phyloP scores from a whole-genome alignment of 148 eudicot genomes.

The Rhododendron griersonianum region DNA sequence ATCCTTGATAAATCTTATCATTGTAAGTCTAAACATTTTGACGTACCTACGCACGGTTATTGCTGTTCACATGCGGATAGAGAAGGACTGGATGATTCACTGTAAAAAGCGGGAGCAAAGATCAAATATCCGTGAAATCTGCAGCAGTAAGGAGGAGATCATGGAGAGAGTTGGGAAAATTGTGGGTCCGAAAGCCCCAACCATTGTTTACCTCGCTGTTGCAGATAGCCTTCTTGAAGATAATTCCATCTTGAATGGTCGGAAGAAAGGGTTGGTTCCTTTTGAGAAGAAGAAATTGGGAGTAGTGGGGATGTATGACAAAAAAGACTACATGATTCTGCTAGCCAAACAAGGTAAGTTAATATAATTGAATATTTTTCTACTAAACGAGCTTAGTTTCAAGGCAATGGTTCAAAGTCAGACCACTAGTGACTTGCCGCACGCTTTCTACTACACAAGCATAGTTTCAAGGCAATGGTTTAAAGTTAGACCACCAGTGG shows the following conservation, averaged over 20 bases:
- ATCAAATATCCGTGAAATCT: slow-evolving; percentile 56
- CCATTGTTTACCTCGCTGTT: slow-evolving; percentile 74
- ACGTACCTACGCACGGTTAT: too few relatives aligned
- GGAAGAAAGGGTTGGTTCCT: slow-evolving; percentile 71
- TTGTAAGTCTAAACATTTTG: too few relatives aligned
- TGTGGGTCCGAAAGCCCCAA: slow-evolving; percentile 42
- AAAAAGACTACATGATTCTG: slow-evolving; percentile 33
- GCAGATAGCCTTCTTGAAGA: slow-evolving; percentile 89
- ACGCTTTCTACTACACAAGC: too few relatives aligned
- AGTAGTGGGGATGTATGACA: slow-evolving; percentile 55
- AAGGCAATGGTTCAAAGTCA: neutral
- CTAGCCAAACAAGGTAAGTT: neutral
- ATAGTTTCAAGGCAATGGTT: too few relatives aligned
- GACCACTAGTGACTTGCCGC: neutral
- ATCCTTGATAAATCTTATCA: too few relatives aligned
- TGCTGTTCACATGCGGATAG: slow-evolving; percentile 97
- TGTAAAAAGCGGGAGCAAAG: slow-evolving; percentile 80
- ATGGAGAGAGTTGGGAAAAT: slow-evolving; percentile 72
- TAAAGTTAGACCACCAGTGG: too few relatives aligned
- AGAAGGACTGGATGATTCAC: slow-evolving; percentile 98
- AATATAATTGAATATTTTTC: neutral
- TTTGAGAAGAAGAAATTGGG: slow-evolving; percentile 83
- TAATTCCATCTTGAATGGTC: slow-evolving; percentile 51
- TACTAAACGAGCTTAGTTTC: neutral
- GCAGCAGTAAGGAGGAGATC: slow-evolving; percentile 88